Conservation (phyloP, 2,329 filamentous ascomycete species). For the Endocalyx cinctus region DNA sequence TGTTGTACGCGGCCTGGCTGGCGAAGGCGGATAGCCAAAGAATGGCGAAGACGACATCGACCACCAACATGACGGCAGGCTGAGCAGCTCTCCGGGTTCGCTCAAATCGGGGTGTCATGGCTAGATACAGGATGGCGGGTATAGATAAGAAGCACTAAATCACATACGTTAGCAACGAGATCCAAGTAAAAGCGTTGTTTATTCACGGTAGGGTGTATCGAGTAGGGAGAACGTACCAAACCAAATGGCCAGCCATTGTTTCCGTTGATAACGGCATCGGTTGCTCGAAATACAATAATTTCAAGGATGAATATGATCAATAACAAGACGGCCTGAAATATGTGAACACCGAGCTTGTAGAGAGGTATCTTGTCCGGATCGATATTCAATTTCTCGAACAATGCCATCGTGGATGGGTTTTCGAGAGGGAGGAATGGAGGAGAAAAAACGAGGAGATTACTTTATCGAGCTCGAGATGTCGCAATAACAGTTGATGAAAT, state of each 20-base stretch:
- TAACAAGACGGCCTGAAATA: constrained; percentile 48
- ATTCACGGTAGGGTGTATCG: too few relatives aligned
- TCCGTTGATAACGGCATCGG: constrained; percentile 46
- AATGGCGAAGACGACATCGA: constrained; percentile 55
- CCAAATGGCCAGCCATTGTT: constrained; percentile 61
- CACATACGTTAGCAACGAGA: constrained; percentile 5
- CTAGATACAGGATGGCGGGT: constrained; percentile 60
- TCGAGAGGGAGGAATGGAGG: too few relatives aligned
- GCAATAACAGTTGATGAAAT: too few relatives aligned
- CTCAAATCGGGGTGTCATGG: constrained; percentile 59
- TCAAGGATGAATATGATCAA: constrained; percentile 55
- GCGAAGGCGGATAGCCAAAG: constrained; percentile 66
- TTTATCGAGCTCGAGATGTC: too few relatives aligned
- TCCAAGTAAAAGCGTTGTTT: too few relatives aligned
- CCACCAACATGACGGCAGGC: constrained; percentile 54
- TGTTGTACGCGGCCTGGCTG: constrained; percentile 61
- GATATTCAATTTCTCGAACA: constrained; percentile 46
- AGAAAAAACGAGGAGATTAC: too few relatives aligned
- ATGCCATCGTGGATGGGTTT: constrained; percentile 19
- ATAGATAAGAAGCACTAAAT: constrained; percentile 59
- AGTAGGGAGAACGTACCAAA: constrained; percentile 52
- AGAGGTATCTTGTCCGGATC: constrained; percentile 50
- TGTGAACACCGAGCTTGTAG: constrained; percentile 55
- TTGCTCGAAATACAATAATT: constrained; percentile 52
- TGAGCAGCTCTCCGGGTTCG: constrained; percentile 58